Conservation (phyloP, 2,329 filamentous ascomycete species). For the Aspergillus jensenii region DNA sequence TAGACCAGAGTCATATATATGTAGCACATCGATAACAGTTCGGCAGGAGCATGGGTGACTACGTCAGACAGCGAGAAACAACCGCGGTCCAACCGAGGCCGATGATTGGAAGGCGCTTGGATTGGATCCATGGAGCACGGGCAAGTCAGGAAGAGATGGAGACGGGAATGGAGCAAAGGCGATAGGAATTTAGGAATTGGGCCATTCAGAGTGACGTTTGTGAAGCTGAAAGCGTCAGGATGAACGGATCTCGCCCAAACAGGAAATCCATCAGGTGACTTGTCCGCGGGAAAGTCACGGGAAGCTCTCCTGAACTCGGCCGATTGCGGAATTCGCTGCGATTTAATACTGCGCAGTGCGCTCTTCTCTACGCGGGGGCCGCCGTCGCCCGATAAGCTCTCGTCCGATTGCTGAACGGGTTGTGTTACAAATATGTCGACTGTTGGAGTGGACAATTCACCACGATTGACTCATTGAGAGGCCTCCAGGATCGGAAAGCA, state of each 20-base stretch:
- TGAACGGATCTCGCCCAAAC: conserved; percentile 7
- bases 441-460: neutral
- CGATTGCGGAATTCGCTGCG: conserved; percentile 1
- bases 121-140: conserved; percentile 7
- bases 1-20: conserved; percentile 14
- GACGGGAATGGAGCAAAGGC: conserved; percentile 1
- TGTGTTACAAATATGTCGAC: neutral
- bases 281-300: conserved; percentile 21
- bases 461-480: neutral
- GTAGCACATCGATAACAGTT: conserved; percentile 4
- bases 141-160: conserved; percentile 1
- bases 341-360: neutral
- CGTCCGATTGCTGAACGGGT: neutral
- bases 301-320: neutral
- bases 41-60: conserved; percentile 6
- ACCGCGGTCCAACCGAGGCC: conserved; percentile 24
- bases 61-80: conserved; percentile 13
- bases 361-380: neutral
- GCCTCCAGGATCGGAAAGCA: neutral
- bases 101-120: neutral
- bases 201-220: conserved; percentile 6
- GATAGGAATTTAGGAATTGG: conserved; percentile 12
- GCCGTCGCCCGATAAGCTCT: conserved; percentile 8
- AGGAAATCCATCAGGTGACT: conserved; percentile 15
- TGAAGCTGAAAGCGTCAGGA: conserved; percentile 4